A percentile compares a stretch with the other conserved stretches of the same genome.
phyloP scores from a whole-genome alignment of 768 basidiomycete species.

The Leucosporidium creatinivorum region DNA sequence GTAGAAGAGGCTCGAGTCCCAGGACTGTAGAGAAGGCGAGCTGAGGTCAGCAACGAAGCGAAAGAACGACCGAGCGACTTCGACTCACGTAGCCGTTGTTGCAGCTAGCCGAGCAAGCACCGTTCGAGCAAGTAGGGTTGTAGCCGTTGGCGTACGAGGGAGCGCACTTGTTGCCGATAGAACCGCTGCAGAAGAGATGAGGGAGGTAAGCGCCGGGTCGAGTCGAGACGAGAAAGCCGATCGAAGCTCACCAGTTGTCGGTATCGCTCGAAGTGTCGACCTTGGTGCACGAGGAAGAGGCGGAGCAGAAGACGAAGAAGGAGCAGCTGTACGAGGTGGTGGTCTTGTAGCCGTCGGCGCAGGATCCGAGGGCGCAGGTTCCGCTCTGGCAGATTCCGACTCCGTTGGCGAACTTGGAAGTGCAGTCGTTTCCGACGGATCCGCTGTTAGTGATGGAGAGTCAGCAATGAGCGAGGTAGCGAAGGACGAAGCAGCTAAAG shows the following conservation, averaged over 20 bases:
- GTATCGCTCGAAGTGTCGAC: not conserved
- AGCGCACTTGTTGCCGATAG: slow-evolving; percentile 16
- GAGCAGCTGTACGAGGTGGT: not conserved
- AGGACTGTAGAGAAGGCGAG: no score
- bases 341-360: slow-evolving; percentile 1
- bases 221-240: not conserved
- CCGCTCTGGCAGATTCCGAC: slow-evolving; percentile 2
- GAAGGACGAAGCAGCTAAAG: not conserved
- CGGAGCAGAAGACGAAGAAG: slow-evolving; percentile 9
- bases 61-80: no score
- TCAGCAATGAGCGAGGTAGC: not conserved
- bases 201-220: not conserved
- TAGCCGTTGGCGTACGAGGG: slow-evolving; percentile 12
- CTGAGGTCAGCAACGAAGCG: no score
- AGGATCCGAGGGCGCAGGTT: not conserved
- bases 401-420: slow-evolving; percentile 1
- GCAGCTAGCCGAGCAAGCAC: slow-evolving; percentile 15
- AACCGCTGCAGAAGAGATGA: not conserved
- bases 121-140: slow-evolving; percentile 4
- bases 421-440: slow-evolving; percentile 12
- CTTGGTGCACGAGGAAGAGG: not conserved
- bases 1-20: no score
- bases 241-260: slow-evolving; percentile 3
- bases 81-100: not conserved
- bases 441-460: not conserved